phyloP scores from a whole-genome alignment of 805 yeast genomes.

The Zygoascus bituminiphila region DNA sequence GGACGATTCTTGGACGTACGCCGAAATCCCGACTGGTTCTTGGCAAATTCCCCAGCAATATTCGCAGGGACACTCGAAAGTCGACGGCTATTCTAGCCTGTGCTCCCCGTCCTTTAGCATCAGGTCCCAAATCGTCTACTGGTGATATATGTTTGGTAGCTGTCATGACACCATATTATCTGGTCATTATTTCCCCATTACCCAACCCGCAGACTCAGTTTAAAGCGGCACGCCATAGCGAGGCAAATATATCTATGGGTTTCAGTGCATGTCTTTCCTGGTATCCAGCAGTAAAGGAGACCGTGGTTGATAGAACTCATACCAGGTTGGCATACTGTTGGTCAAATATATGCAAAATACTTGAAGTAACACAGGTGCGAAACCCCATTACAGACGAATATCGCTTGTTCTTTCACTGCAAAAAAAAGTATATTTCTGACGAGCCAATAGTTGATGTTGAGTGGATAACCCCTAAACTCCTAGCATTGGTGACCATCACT shows the following conservation, averaged over 20 bases:
- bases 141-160: conserved; percentile 57
- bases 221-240: conserved; percentile 42
- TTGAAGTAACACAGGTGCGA: conserved; percentile 37
- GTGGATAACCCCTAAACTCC: conserved; percentile 44
- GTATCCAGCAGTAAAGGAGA: conserved; percentile 45
- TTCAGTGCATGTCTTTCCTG: conserved; percentile 46
- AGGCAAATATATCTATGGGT: conserved; percentile 25
- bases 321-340: conserved; percentile 56
- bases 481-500: conserved; percentile 38
- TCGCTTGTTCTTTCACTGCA: conserved; percentile 31
- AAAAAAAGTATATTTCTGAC: conserved; percentile 37
- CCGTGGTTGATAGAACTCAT: not conserved
- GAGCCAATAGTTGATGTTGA: conserved; percentile 46
- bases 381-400: conserved; percentile 23
- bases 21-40: conserved; percentile 42
- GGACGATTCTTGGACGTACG: conserved; percentile 46
- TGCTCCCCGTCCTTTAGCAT: conserved; percentile 53
- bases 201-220: conserved; percentile 47
- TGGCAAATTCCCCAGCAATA: conserved; percentile 36
- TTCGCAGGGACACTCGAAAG: conserved; percentile 7
- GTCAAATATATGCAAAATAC: conserved; percentile 50
- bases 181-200: conserved; percentile 47
- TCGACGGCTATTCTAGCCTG: conserved; percentile 35
- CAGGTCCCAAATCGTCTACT: conserved; percentile 39
- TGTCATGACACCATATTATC: conserved; percentile 42